phyloP scores from a whole-genome alignment of 2,329 filamentous ascomycete species.

The Fusarium sp. region DNA sequence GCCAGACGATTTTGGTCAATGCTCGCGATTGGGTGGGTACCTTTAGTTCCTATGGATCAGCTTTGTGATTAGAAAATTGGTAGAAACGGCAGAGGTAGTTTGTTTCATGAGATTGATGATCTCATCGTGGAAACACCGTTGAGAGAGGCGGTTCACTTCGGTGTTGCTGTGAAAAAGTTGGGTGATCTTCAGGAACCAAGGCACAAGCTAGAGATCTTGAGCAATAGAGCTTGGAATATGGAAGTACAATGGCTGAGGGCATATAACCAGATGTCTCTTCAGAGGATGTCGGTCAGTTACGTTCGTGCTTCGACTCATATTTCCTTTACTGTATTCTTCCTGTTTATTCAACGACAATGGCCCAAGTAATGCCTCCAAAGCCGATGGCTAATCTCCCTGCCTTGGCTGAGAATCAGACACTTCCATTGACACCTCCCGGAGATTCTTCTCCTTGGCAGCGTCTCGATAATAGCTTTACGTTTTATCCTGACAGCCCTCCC shows the following conservation, averaged over 20 bases:
- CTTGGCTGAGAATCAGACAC: not conserved
- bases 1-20: not conserved
- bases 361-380: not conserved
- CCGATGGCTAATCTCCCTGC: not conserved
- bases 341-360: not conserved
- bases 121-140: not conserved
- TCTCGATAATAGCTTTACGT: conserved; percentile 2
- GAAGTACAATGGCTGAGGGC: not conserved
- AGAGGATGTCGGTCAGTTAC: not conserved
- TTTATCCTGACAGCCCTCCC: conserved; percentile 22
- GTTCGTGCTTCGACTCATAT: not conserved
- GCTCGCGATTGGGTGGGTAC: not conserved
- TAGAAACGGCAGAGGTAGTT: not conserved
- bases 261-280: conserved; percentile 15
- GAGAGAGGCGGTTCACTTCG: not conserved
- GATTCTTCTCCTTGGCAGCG: conserved; percentile 8
- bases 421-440: not conserved
- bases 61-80: not conserved
- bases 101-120: not conserved
- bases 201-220: not conserved
- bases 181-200: conserved; percentile 1
- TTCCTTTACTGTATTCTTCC: not conserved
- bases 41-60: not conserved
- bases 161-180: not conserved
- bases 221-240: not conserved